Conservation (phyloP, 2,329 filamentous ascomycete genomes). For the Onygenales sp. region DNA sequence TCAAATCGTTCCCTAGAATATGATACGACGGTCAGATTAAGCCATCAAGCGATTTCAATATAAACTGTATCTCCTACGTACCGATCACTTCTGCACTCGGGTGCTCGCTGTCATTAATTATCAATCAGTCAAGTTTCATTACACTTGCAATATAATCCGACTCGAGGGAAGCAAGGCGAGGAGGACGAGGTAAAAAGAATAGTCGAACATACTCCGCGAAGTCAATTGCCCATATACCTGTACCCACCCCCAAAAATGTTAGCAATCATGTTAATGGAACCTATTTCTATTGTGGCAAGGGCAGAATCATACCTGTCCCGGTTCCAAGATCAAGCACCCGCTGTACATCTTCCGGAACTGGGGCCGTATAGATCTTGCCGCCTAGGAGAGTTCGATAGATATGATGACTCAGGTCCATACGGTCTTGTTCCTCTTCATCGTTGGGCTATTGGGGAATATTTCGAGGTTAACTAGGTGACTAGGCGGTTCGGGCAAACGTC, state of each 20-base stretch:
- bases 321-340: constrained; percentile 12
- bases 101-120: neutral
- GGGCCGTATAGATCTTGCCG: constrained; percentile 16
- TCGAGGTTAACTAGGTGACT: neutral
- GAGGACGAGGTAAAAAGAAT: neutral
- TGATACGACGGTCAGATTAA: neutral
- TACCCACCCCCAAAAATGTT: neutral
- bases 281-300: neutral
- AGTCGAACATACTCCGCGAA: constrained; percentile 10
- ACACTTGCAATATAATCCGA: too few relatives aligned
- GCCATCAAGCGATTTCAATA: neutral
- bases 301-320: constrained; percentile 8
- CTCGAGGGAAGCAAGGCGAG: neutral
- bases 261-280: neutral
- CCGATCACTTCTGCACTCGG: constrained; percentile 1
- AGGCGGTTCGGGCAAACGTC: neutral
- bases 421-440: constrained; percentile 11
- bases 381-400: constrained; percentile 15
- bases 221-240: constrained; percentile 12
- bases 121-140: too few relatives aligned
- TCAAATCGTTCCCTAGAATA: constrained; percentile 10
- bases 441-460: constrained; percentile 1
- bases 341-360: constrained; percentile 14
- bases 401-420: constrained; percentile 15
- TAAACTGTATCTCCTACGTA: neutral